These are phyloP conservation scores for Kandelia obovata DNA, from an alignment of 345 rosid species.

Conservation along the genomic window DNA sequence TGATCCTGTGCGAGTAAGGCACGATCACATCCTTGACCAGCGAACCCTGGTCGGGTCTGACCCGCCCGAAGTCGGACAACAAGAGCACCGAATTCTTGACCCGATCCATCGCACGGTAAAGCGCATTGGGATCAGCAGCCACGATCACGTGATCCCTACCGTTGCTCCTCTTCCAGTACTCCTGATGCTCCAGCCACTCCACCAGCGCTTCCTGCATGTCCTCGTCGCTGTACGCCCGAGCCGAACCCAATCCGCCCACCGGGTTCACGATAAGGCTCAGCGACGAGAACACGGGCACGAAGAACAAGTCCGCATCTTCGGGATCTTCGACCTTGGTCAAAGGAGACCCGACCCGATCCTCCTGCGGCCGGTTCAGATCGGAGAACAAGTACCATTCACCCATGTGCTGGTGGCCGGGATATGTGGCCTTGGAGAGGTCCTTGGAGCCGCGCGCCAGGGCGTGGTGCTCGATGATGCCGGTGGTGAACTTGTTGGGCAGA, in stretches of 20 bases:
- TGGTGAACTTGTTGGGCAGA: slow-evolving; percentile 72
- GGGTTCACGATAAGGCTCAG: slow-evolving; percentile 70
- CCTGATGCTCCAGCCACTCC: slow-evolving; percentile 78
- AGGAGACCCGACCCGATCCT: slow-evolving; percentile 63
- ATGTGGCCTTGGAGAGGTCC: slow-evolving; percentile 50
- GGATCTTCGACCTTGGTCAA: slow-evolving; percentile 60
- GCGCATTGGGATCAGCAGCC: slow-evolving; percentile 92
- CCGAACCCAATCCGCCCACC: slow-evolving; percentile 35
- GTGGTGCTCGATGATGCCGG: slow-evolving; percentile 75
- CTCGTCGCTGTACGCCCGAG: slow-evolving; percentile 69
- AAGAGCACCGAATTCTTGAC: slow-evolving; percentile 63
- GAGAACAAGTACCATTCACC: slow-evolving; percentile 89
- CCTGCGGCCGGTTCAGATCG: slow-evolving; percentile 56
- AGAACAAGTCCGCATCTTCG: slow-evolving; percentile 80
- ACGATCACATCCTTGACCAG: slow-evolving; percentile 82
- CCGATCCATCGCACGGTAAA: slow-evolving; percentile 57
- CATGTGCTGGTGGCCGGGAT: slow-evolving; percentile 99
- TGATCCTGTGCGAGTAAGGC: slow-evolving; percentile 86
- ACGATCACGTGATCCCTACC: slow-evolving; percentile 80
- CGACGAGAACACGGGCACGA: slow-evolving; percentile 82
- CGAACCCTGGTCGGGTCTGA: slow-evolving; percentile 83
- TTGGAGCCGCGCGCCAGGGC: slow-evolving; percentile 64
- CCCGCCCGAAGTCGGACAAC: slow-evolving; percentile 80
- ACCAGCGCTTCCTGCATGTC: slow-evolving; percentile 72
- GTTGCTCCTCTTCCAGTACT: slow-evolving; percentile 69